phyloP scores from a whole-genome alignment of 352 stramenopile genomes.

The Globisporangium canariense region DNA sequence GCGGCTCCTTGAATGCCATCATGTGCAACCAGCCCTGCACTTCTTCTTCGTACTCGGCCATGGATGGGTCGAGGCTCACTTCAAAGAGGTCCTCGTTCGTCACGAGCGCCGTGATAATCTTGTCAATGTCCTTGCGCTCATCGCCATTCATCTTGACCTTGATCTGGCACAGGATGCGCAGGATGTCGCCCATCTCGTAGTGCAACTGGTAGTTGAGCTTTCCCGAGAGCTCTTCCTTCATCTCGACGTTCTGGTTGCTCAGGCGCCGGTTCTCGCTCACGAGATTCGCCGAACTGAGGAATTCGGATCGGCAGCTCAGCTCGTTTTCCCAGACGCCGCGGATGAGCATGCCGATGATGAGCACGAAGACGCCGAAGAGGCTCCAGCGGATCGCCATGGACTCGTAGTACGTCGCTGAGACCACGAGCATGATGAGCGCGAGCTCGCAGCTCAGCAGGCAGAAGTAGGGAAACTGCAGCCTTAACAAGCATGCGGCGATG shows the following conservation, averaged over 20 bases:
- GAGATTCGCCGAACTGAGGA: slow-evolving; percentile 51
- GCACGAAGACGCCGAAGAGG: slow-evolving; percentile 31
- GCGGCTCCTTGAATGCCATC: slow-evolving; percentile 51
- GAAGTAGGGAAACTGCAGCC: slow-evolving; percentile 58
- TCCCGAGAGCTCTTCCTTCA: slow-evolving; percentile 57
- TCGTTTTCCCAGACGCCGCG: slow-evolving; percentile 46
- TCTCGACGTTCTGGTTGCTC: slow-evolving; percentile 66
- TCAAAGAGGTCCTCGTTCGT: slow-evolving; percentile 65
- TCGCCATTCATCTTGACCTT: slow-evolving; percentile 54
- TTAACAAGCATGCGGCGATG: slow-evolving; percentile 38
- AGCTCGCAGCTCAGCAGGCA: slow-evolving; percentile 36
- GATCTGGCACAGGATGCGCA: slow-evolving; percentile 66
- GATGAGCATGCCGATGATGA: slow-evolving; percentile 31
- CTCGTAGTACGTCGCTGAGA: slow-evolving; percentile 25
- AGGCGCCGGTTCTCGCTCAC: slow-evolving; percentile 52
- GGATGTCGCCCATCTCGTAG: slow-evolving; percentile 72
- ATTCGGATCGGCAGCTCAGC: slow-evolving; percentile 38
- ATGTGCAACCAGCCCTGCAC: slow-evolving; percentile 71
- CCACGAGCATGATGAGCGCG: slow-evolving; percentile 25
- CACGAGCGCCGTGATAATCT: slow-evolving; percentile 67
- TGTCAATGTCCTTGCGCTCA: slow-evolving; percentile 58
- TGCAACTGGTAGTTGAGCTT: slow-evolving; percentile 66
- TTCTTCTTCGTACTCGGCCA: slow-evolving; percentile 63
- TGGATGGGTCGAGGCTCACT: slow-evolving; percentile 45
- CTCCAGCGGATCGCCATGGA: slow-evolving; percentile 21